Evolutionary conservation across 768 basidiomycete genomes (phyloP).

Genomic region (Leccinum obscurum): DNA sequence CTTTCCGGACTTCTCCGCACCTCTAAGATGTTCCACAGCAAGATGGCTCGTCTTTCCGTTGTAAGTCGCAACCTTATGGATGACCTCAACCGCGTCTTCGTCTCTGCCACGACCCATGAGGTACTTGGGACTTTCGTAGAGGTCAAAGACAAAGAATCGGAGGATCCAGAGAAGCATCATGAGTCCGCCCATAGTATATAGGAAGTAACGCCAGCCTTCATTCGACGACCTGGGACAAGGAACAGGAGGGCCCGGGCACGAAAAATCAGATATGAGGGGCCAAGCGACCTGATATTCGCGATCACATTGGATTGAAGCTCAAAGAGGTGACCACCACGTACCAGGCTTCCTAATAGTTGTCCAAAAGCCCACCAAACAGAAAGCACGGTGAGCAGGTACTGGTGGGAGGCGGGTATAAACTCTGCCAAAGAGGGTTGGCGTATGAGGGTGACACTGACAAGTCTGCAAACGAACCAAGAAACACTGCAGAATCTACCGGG

Average conservation of each 20-base stretch:
- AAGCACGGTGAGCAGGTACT: slow-evolving; percentile 72
- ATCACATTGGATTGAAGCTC: background rate
- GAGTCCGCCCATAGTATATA: slow-evolving; percentile 71
- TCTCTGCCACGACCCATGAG: slow-evolving; percentile 69
- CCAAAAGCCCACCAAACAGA: slow-evolving; percentile 83
- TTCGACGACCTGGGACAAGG: slow-evolving; percentile 57
- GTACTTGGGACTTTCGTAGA: slow-evolving; percentile 72
- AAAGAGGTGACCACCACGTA: slow-evolving; percentile 13
- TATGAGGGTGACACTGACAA: background rate
- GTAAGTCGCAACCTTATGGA: slow-evolving; percentile 60
- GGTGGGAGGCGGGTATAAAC: slow-evolving; percentile 69
- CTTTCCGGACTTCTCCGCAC: slow-evolving; percentile 14
- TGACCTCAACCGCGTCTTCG: slow-evolving; percentile 56
- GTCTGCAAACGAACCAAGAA: slow-evolving; percentile 52
- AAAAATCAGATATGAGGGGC: slow-evolving; percentile 70
- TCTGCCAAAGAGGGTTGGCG: slow-evolving; percentile 38
- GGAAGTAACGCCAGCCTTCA: slow-evolving; percentile 74
- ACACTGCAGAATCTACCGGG: slow-evolving; percentile 75
- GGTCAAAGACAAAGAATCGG: slow-evolving; percentile 65
- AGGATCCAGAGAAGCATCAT: slow-evolving; percentile 62
- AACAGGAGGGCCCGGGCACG: slow-evolving; percentile 50
- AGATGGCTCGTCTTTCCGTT: slow-evolving; percentile 54
- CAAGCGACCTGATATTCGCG: slow-evolving; percentile 53
- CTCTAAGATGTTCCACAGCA: slow-evolving; percentile 49
- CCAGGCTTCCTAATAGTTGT: slow-evolving; percentile 59